Evolutionary conservation across 345 rosid species (phyloP).

Genomic region (Euphorbia pulcherrima): DNA sequence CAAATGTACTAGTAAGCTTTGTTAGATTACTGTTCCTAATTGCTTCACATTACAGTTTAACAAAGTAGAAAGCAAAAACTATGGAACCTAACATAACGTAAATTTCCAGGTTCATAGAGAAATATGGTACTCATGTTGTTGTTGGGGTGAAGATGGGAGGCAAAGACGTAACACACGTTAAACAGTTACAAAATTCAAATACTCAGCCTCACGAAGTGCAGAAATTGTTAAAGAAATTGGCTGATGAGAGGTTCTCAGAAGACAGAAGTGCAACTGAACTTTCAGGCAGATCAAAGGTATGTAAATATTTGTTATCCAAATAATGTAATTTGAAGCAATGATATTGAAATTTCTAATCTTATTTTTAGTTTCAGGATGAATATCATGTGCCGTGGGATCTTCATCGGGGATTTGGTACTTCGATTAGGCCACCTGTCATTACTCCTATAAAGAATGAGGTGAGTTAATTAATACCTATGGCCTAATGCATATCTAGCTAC

Average conservation of each 20-base stretch:
- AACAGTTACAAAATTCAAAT: conserved; percentile 64
- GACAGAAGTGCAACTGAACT: conserved; percentile 25
- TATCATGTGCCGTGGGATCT: conserved; percentile 36
- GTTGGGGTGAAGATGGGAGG: conserved; percentile 86
- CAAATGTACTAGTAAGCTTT: neutral
- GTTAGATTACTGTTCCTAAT: neutral
- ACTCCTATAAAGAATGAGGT: conserved; percentile 59
- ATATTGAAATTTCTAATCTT: neutral
- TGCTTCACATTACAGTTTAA: neutral
- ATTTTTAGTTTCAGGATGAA: conserved; percentile 45
- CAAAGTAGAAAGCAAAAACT: neutral
- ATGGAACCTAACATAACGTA: neutral
- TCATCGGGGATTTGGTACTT: conserved; percentile 33
- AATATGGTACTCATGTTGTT: conserved; percentile 77
- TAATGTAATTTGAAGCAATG: conserved; percentile 1
- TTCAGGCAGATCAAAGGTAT: conserved; percentile 45
- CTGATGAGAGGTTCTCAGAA: conserved; percentile 58
- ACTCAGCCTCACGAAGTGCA: conserved; percentile 55
- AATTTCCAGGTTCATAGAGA: conserved; percentile 67
- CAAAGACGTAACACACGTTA: conserved; percentile 66
- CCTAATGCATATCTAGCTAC: too few species aligned
- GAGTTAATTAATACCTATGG: conserved; percentile 21
- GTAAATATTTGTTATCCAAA: too few species aligned
- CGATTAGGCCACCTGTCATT: conserved; percentile 42
- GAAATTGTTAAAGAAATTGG: conserved; percentile 55